These are phyloP conservation scores for Phycomyces nitens DNA, from an alignment of 192 early-diverging fungal genomes.

Conservation along the genomic window DNA sequence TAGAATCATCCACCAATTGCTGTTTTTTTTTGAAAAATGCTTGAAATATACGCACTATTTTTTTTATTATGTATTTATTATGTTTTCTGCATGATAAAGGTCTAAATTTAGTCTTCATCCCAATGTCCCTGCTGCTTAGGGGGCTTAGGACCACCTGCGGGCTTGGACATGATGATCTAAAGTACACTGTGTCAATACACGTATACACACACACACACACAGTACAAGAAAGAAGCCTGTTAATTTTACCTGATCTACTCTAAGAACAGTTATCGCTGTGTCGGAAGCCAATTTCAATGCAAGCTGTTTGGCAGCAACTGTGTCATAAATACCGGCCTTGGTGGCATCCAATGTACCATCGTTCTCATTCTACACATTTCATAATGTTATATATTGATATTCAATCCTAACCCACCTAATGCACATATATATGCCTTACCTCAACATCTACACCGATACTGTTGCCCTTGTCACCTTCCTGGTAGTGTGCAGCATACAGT, in stretches of 20 bases:
- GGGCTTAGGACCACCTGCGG: slow-evolving; percentile 90
- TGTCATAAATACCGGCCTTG: slow-evolving; percentile 74
- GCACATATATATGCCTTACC: slow-evolving; percentile 8
- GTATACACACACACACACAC: neutral
- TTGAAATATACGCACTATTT: no score
- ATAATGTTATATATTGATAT: neutral
- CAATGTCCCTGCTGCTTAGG: slow-evolving; percentile 85
- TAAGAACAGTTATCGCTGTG: slow-evolving; percentile 88
- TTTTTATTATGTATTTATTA: no score
- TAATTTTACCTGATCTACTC: slow-evolving; percentile 82
- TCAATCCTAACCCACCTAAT: neutral
- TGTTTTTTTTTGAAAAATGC: no score
- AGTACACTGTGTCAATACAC: neutral
- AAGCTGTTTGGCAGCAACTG: slow-evolving; percentile 79
- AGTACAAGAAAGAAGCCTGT: neutral
- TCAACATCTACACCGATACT: slow-evolving; percentile 86
- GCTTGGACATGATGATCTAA: slow-evolving; percentile 97
- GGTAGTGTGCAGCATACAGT: slow-evolving; percentile 88
- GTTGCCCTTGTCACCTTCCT: slow-evolving; percentile 43
- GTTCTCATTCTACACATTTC: slow-evolving; percentile 35
- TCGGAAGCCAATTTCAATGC: slow-evolving; percentile 89
- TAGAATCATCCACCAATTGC: no score
- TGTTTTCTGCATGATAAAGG: no score
- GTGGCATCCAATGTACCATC: slow-evolving; percentile 76
- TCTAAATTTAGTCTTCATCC: slow-evolving; percentile 71